Conservation (phyloP, 768 basidiomycete genomes). For the Macrolepiota dolichaula region DNA sequence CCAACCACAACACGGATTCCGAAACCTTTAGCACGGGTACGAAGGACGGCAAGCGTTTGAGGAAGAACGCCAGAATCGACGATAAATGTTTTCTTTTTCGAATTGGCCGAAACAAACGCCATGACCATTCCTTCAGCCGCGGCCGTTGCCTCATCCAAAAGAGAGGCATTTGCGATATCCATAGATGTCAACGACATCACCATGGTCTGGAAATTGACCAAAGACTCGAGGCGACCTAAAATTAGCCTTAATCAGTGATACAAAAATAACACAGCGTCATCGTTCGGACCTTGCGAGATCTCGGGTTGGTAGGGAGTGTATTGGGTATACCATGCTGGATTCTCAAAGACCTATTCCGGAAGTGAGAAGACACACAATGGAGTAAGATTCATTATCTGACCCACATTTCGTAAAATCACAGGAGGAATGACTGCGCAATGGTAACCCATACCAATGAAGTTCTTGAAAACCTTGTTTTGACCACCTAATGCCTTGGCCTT, state of each 20-base stretch:
- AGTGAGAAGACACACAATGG: constrained; percentile 1
- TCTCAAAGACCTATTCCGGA: constrained; percentile 72
- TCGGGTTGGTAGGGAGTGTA: constrained; percentile 97
- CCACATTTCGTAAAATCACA: constrained; percentile 88
- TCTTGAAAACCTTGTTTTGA: constrained; percentile 81
- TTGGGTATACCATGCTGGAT: constrained; percentile 97
- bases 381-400: constrained; percentile 19
- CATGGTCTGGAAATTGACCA: constrained; percentile 97
- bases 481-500: constrained; percentile 75
- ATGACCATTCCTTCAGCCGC: constrained; percentile 98
- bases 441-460: constrained; percentile 98
- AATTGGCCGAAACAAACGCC: constrained; percentile 65
- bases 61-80: constrained; percentile 82
- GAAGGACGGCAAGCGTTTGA: constrained; percentile 87
- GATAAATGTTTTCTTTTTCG: constrained; percentile 80
- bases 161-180: constrained; percentile 93
- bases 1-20: constrained; percentile 79
- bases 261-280: constrained; percentile 14
- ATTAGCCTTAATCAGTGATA: constrained; percentile 7
- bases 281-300: constrained; percentile 85
- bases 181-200: constrained; percentile 90
- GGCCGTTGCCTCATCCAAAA: constrained; percentile 93
- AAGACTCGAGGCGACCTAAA: constrained; percentile 88
- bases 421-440: constrained; percentile 94
- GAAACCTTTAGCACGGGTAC: constrained; percentile 90